Conservation (phyloP, 176 grass and related monocot genomes). For the Alopecurus myosuroides region DNA sequence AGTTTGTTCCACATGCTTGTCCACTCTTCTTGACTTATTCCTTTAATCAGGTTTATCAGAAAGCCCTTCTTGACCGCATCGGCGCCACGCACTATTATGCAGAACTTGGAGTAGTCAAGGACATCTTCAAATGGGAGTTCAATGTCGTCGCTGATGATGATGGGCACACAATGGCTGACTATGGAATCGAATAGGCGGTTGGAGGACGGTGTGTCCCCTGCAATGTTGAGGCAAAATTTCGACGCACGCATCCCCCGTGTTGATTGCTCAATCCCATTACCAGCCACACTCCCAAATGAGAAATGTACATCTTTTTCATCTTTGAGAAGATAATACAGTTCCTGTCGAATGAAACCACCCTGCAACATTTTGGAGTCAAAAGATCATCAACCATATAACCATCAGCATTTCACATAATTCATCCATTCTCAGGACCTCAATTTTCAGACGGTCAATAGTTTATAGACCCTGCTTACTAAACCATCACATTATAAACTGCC, state of each 20-base stretch:
- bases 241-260: conserved; percentile 51
- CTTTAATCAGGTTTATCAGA: conserved; percentile 51
- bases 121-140: conserved; percentile 68
- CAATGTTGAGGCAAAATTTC: conserved; percentile 70
- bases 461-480: background rate
- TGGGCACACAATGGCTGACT: conserved; percentile 54
- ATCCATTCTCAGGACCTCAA: background rate
- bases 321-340: conserved; percentile 71
- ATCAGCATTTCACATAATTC: background rate
- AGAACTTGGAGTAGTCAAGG: conserved; percentile 61
- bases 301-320: conserved; percentile 67
- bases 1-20: conserved; percentile 56
- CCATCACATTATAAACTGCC: background rate
- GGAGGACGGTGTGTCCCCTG: conserved; percentile 63
- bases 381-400: background rate
- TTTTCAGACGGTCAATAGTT: background rate
- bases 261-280: conserved; percentile 44
- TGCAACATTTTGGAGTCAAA: conserved; percentile 26
- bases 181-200: conserved; percentile 66
- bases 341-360: conserved; percentile 63
- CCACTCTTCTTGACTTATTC: conserved; percentile 53
- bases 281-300: conserved; percentile 58
- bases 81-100: conserved; percentile 36
- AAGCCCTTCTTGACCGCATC: conserved; percentile 60
- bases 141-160: conserved; percentile 64